Evolutionary conservation across 2,329 filamentous ascomycete genomes (phyloP), one percentile per base, ranked within the genome.

Genomic region (Botryotinia convoluta): DNA sequence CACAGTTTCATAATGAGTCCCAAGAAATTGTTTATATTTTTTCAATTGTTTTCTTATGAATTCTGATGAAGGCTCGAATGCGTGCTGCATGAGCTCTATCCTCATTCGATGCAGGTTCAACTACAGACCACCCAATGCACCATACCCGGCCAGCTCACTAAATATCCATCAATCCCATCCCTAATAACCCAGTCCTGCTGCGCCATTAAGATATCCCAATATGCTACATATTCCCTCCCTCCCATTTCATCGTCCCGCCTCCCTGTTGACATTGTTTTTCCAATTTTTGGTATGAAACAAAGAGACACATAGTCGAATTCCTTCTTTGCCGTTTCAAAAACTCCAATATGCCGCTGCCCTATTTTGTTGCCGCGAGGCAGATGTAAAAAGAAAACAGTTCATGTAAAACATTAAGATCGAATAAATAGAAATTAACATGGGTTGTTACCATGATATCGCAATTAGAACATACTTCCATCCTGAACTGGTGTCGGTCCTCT

Each of bases 381-480:
- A 74, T 75, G 42, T 73, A 77, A 71, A 76, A 67, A 76, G 70
- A 54, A 74, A 76, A 76, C 71, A 61, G 65, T 65, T 78, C 74
- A 64, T 79, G 72, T 77, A 76, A 77, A 77, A 78, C 76, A 79
- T 78, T 77, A 79, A 74, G 72, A 68, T 67, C 60, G 74, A 63
- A n/a, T 62, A 74, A 71, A 67, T 69, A 75, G 32, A 73, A 69
- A 74, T 37, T 39, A 67, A 75, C 39, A 77, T 76, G 69, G 63
- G 63, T 73, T 65, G 4, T 29, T 42, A 29, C 35, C 64, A 57
- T 48, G 29, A 48, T 48, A 64, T 69, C 35, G 73, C 75, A 51
- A 51, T 71, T 75, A 80, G 74, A 80, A 80, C 79, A 80, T 80
- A n/a, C 75, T 78, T 18, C 79, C 79, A 20, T 79, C 78, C 18